Evolutionary conservation across 2,329 filamentous ascomycete genomes (phyloP), one percentile per base, ranked within the genome.

Genomic region (Helotiales sp.): DNA sequence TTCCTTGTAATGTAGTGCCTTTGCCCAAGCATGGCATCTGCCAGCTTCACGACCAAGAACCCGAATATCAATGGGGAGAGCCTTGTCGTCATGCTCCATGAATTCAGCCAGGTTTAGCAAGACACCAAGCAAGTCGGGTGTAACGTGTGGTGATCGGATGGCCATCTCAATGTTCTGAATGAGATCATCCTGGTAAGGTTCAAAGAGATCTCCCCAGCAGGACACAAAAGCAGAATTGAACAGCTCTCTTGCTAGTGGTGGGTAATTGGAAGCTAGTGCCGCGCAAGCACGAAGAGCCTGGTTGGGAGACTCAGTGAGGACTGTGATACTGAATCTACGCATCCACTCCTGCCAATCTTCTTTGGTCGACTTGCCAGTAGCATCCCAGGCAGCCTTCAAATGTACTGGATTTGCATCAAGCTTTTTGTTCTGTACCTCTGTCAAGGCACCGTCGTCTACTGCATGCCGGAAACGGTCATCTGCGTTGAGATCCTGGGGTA

Each of bases 311-410:
- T 99, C 96, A 61, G 93, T 91, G 44, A 99, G 81, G 7, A 99
- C 80, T 55, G 96, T 96, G 31, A 96, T 93, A 70, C 93, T 98
- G 75, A 99, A 96, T 27, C 93, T 85, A 60, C 96, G 86, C 75
- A 99, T 91, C 95, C 95, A 99, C 73, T 99, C 95, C 68, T 96
- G 91, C 95, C 95, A 99, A 74, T 99, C 95, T 71, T 99, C 95
- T 68, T 93, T 92, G 9, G 95, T 99, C 0, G 93, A 97, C 71
- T 97, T 97, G 60, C 96, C 92, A 58, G 89, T 92, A 0, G 96
- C 95, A 67, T 98, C 95, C 95, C 95, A 99, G 0, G 96, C 95
- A 63, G 89, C 89, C 74, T 98, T 97, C 22, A 99, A 79, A 77
- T 99, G 96, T 63, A 98, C 93, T 51, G 96, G 92, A 66, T 99